Evolutionary conservation across 257 asterid species (phyloP).

Genomic region (Paraleonurus japonicus): DNA sequence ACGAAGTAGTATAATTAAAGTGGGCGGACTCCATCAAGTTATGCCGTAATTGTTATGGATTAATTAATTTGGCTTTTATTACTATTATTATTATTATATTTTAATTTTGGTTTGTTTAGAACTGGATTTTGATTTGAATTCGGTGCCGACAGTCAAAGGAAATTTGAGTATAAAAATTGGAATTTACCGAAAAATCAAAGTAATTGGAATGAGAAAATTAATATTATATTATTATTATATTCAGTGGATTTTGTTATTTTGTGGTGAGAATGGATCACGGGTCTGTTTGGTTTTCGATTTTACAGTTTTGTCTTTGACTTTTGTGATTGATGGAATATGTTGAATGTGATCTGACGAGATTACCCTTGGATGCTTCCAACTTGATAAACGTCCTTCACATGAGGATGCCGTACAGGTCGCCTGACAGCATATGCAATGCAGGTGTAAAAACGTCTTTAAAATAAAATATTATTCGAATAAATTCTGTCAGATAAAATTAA

Average conservation of each 20-base stretch:
- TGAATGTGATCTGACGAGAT: not conserved
- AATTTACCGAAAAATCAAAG: not conserved
- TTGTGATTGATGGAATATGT: not conserved
- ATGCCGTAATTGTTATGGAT: too few species aligned
- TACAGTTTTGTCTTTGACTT: not conserved
- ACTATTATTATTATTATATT: too few species aligned
- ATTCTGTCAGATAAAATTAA: too few species aligned
- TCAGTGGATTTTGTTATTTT: not conserved
- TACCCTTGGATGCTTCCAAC: not conserved
- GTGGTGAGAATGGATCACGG: constrained; percentile 10
- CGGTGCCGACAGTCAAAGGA: constrained; percentile 20
- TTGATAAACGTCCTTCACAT: not conserved
- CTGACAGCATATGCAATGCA: not conserved
- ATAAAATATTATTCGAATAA: too few species aligned
- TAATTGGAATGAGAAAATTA: not conserved
- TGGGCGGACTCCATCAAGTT: too few species aligned
- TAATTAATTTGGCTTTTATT: too few species aligned
- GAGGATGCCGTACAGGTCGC: too few species aligned
- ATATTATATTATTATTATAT: too few species aligned
- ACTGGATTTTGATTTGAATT: not conserved
- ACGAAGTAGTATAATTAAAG: too few species aligned
- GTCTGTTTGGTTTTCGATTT: not conserved
- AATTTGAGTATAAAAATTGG: not conserved
- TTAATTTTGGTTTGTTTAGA: too few species aligned
- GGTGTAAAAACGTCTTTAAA: not conserved